phyloP scores from a whole-genome alignment of 2,329 filamentous ascomycete species.

The Blumeria graminis region DNA sequence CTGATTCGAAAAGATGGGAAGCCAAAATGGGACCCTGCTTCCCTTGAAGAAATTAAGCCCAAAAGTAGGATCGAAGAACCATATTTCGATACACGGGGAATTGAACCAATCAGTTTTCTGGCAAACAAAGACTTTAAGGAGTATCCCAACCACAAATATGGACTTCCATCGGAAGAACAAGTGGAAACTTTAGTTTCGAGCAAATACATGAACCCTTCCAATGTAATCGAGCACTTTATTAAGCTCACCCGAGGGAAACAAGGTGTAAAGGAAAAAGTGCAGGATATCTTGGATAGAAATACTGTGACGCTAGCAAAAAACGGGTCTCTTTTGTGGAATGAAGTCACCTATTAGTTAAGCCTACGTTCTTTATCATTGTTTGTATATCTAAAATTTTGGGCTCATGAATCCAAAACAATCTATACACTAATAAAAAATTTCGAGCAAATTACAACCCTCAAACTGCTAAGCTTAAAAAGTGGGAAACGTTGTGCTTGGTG shows the following conservation, averaged over 20 bases:
- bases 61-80: constrained; percentile 29
- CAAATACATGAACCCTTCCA: constrained; percentile 21
- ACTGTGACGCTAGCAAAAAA: constrained; percentile 22
- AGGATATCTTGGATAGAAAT: constrained; percentile 42
- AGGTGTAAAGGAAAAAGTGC: constrained; percentile 43
- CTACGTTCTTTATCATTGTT: no score
- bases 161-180: constrained; percentile 45
- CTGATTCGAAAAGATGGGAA: constrained; percentile 40
- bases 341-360: background rate
- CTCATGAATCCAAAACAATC: no score
- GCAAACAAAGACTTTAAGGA: constrained; percentile 36
- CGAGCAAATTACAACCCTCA: no score
- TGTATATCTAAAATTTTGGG: no score
- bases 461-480: no score
- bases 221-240: constrained; percentile 40
- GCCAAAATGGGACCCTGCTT: constrained; percentile 46
- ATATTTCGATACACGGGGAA: constrained; percentile 39
- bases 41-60: constrained; percentile 38
- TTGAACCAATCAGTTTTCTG: constrained; percentile 32
- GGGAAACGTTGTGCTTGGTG: no score
- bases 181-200: constrained; percentile 22
- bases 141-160: constrained; percentile 47
- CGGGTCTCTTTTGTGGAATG: constrained; percentile 15
- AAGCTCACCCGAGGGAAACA: constrained; percentile 35
- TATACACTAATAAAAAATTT: no score